phyloP scores from a whole-genome alignment of 2,329 filamentous ascomycete genomes.

The Cordyceps farinosa region DNA sequence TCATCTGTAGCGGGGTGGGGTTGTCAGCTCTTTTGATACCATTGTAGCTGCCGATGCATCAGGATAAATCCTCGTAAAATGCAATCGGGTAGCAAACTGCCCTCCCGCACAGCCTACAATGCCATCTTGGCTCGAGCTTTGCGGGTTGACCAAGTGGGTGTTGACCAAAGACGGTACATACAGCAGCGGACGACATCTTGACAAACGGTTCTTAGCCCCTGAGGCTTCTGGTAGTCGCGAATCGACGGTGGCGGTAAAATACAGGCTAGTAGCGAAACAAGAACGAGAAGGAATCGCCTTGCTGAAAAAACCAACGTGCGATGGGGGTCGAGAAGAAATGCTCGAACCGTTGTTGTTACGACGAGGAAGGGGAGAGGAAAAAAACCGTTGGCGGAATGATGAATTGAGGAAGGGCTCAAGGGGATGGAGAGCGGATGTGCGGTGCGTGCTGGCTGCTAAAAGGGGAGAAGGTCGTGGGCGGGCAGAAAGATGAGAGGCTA shows the following conservation, averaged over 20 bases:
- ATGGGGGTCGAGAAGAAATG: slow-evolving; percentile 8
- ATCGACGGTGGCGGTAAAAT: slow-evolving; percentile 12
- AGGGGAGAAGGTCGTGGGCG: slow-evolving; percentile 20
- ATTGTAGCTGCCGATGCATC: background rate
- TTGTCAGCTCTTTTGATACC: slow-evolving; percentile 7
- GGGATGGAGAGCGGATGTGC: slow-evolving; percentile 10
- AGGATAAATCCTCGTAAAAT: background rate
- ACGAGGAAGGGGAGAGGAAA: slow-evolving; percentile 1
- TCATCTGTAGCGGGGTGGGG: slow-evolving; percentile 65
- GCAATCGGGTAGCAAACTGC: background rate
- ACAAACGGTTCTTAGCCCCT: slow-evolving; percentile 16
- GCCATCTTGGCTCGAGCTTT: background rate
- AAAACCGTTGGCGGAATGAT: slow-evolving; percentile 16
- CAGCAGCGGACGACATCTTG: slow-evolving; percentile 25
- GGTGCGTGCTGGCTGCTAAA: slow-evolving; percentile 19
- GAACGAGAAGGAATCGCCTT: background rate
- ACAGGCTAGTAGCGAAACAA: background rate
- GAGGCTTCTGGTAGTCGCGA: slow-evolving; percentile 13
- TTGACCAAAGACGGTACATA: slow-evolving; percentile 19
- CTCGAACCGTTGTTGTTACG: slow-evolving; percentile 7
- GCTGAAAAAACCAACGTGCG: background rate
- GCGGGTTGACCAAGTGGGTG: background rate
- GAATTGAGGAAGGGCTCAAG: slow-evolving; percentile 18
- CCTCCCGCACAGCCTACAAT: background rate
- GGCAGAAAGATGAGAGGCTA: slow-evolving; percentile 13